Base-by-base conservation (phyloP, 495 filamentous ascomycete species). In the Talaromyces liani region DNA sequence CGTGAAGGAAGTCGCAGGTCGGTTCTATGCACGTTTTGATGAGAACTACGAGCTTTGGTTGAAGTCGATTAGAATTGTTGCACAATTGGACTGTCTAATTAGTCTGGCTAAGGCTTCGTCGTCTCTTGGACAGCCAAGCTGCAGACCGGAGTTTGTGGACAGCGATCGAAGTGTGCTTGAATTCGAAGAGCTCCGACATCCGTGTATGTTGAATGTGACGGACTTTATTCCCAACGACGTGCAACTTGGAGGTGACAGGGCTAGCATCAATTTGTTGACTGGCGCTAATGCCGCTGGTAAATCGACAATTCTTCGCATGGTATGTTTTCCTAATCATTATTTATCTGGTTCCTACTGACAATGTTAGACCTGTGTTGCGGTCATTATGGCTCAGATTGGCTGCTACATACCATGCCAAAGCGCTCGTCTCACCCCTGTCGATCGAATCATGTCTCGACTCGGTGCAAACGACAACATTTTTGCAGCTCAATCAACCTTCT, bases 401-500 rank as follows among this genome's bases (percentile, higher is more conserved):
- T 97, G 93, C 76, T 91, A 96, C 68, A 85, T 99, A 4, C 94
- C 94, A 22, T 91, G 89, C 66, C 76, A 80, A 29, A 90, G 91
- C 6, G 94, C 94, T 9, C 84, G 81, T n/a, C 77, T 99, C 33
- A 98, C 95, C 0, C 92, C 94, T 0, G 83, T 93, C 31, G 95
- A 99, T 72, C 90, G 94, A 51, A 98, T 99, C 80, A 99, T 99
- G 95, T 97, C 92, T 5, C 92, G 95, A 24, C 89, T 99, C 0
- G 95, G 95, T 14, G 95, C 95, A 56, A 96, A 98, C 71, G 94
- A 99, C 82, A 97, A 97, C 75, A 98, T 99, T 72, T 97, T 99
- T 71, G 95, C 93, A 24, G 91, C 93, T 3, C 95, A 99, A 75
- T 92, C 88, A 25, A 99, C 94, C 33, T 99, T 99, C 83, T 97